A percentile compares a stretch with the other conserved stretches of the same genome.
These are phyloP conservation scores for Calonectria multiphialidica DNA, from an alignment of 2,329 filamentous ascomycete genomes.

Conservation along the genomic window DNA sequence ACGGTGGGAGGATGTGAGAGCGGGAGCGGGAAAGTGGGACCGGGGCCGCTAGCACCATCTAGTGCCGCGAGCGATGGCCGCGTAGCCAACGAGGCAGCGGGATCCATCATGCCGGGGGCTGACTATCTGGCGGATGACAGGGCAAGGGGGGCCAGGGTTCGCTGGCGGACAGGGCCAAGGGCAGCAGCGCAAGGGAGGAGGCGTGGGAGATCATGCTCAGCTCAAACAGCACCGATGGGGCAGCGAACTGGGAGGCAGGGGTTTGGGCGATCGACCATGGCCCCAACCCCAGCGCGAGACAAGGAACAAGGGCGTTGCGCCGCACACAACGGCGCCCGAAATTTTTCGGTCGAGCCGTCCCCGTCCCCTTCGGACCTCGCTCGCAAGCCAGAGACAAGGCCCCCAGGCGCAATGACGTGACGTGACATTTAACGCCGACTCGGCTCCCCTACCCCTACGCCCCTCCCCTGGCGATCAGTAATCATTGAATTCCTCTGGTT, in stretches of 20 bases:
- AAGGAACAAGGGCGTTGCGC: constrained; percentile 9
- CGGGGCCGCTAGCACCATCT: background rate
- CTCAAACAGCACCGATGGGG: constrained; percentile 5
- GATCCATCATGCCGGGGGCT: background rate
- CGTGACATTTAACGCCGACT: constrained; percentile 22
- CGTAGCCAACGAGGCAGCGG: background rate
- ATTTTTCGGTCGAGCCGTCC: constrained; percentile 35
- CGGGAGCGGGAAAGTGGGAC: constrained; percentile 26
- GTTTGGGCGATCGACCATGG: background rate
- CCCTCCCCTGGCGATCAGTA: constrained; percentile 41
- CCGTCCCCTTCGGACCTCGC: background rate
- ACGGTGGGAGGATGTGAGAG: constrained; percentile 20
- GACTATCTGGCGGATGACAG: constrained; percentile 3
- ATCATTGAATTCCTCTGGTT: constrained; percentile 27
- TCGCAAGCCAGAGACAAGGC: background rate
- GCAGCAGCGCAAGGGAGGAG: background rate
- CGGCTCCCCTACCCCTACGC: background rate
- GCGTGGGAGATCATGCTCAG: constrained; percentile 17
- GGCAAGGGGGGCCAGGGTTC: background rate
- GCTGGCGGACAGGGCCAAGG: background rate
- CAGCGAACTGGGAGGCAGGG: background rate
- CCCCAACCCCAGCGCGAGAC: background rate
- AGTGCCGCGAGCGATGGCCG: background rate
- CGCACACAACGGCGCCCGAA: constrained; percentile 42
- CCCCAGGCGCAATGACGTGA: constrained; percentile 15